These are phyloP conservation scores for Phytopythium helicoides DNA, from an alignment of 352 stramenopile species.

Conservation along the genomic window DNA sequence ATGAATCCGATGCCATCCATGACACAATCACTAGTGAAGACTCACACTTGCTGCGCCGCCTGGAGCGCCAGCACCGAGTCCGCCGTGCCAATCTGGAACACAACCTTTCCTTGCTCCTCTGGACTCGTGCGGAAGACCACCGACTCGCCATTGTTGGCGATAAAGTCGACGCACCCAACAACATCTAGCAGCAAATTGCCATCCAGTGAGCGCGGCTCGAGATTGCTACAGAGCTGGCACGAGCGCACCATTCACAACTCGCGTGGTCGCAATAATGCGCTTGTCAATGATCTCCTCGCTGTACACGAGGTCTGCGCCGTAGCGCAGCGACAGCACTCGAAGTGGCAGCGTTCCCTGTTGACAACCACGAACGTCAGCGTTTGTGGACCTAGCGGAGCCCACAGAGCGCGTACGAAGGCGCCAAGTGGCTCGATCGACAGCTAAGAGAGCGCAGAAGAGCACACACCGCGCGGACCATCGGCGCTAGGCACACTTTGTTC, in stretches of 20 bases:
- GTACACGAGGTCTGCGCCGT: slow-evolving; percentile 93
- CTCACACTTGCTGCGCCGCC: slow-evolving; percentile 71
- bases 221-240: background rate
- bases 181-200: slow-evolving; percentile 18
- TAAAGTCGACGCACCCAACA: slow-evolving; percentile 88
- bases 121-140: slow-evolving; percentile 88
- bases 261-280: slow-evolving; percentile 81
- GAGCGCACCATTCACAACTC: slow-evolving; percentile 75
- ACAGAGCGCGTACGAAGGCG: slow-evolving; percentile 4
- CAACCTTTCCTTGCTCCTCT: slow-evolving; percentile 74
- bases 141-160: slow-evolving; percentile 78
- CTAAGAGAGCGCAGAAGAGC: slow-evolving; percentile 2
- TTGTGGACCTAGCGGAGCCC: background rate
- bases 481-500: slow-evolving; percentile 83
- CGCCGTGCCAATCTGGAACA: slow-evolving; percentile 90
- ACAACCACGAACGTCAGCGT: slow-evolving; percentile 6
- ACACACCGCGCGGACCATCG: slow-evolving; percentile 94
- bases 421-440: background rate
- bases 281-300: slow-evolving; percentile 96
- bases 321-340: slow-evolving; percentile 87
- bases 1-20: background rate
- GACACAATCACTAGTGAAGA: background rate
- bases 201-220: background rate
- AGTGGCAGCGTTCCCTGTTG: slow-evolving; percentile 88
- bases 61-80: slow-evolving; percentile 75